These are phyloP conservation scores for Dentipellis fragilis DNA, from an alignment of 768 basidiomycete genomes.

Conservation along the genomic window DNA sequence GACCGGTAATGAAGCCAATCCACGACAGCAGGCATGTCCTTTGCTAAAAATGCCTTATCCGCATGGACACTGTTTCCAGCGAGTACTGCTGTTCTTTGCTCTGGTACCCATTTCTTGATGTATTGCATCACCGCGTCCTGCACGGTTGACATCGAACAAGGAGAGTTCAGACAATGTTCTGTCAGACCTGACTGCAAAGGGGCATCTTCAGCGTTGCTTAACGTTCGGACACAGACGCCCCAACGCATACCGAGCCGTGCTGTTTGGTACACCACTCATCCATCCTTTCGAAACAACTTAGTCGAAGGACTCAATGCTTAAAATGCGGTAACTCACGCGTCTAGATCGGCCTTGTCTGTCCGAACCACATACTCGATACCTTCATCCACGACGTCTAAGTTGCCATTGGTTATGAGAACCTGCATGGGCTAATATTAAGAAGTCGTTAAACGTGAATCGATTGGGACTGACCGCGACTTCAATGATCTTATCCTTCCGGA, in stretches of 20 bases:
- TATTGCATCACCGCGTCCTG: slow-evolving; percentile 56
- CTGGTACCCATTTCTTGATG: slow-evolving; percentile 79
- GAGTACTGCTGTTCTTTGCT: slow-evolving; percentile 49
- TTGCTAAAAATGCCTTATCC: slow-evolving; percentile 60
- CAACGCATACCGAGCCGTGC: slow-evolving; percentile 53
- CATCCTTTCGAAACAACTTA: slow-evolving; percentile 45
- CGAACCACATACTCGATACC: slow-evolving; percentile 70
- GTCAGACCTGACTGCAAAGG: slow-evolving; percentile 68
- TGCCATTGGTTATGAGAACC: slow-evolving; percentile 83
- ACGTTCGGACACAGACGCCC: not conserved
- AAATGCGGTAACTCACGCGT: slow-evolving; percentile 39
- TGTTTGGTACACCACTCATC: slow-evolving; percentile 79
- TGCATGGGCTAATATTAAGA: slow-evolving; percentile 18
- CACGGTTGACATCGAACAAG: slow-evolving; percentile 51
- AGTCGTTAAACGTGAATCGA: not conserved
- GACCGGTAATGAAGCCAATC: slow-evolving; percentile 80
- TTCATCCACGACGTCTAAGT: slow-evolving; percentile 70
- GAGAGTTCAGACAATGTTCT: slow-evolving; percentile 64
- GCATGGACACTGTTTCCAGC: slow-evolving; percentile 85
- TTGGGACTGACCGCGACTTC: slow-evolving; percentile 59
- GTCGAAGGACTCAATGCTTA: not conserved
- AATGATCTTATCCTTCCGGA: slow-evolving; percentile 56
- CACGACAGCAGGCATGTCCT: slow-evolving; percentile 73
- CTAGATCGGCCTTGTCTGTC: slow-evolving; percentile 59
- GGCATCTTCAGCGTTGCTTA: not conserved